Conservation (phyloP, 352 stramenopile genomes). For the Phytophthora sojae region DNA sequence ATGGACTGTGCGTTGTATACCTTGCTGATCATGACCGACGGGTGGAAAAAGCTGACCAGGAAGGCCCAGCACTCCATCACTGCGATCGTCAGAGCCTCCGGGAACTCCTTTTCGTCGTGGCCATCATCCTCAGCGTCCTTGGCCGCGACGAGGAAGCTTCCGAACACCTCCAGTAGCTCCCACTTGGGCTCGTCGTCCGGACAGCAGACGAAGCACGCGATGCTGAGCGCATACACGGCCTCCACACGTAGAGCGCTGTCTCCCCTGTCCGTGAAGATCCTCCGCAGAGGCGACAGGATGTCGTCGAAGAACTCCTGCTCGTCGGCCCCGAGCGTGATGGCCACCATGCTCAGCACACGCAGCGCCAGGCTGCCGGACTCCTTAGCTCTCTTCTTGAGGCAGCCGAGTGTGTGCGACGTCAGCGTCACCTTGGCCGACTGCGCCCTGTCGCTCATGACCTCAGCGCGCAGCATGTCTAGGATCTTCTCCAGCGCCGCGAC, state of each 20-base stretch:
- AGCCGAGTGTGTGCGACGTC: slow-evolving; percentile 48
- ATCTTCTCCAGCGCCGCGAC: slow-evolving; percentile 67
- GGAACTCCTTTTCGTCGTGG: slow-evolving; percentile 53
- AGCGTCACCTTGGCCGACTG: slow-evolving; percentile 50
- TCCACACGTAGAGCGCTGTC: slow-evolving; percentile 58
- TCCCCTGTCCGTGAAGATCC: slow-evolving; percentile 50
- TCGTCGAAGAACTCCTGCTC: slow-evolving; percentile 63
- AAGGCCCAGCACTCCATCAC: slow-evolving; percentile 78
- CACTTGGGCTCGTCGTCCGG: slow-evolving; percentile 68
- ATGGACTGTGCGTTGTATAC: slow-evolving; percentile 58
- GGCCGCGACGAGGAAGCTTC: slow-evolving; percentile 46
- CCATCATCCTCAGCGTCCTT: slow-evolving; percentile 59
- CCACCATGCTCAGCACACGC: slow-evolving; percentile 54
- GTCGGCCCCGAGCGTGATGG: slow-evolving; percentile 63
- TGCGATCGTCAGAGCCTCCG: slow-evolving; percentile 54
- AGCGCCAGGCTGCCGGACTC: slow-evolving; percentile 61
- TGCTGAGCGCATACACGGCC: slow-evolving; percentile 64
- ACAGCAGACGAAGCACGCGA: slow-evolving; percentile 66
- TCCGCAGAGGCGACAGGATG: slow-evolving; percentile 50
- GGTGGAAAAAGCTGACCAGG: slow-evolving; percentile 56
- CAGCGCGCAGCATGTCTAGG: slow-evolving; percentile 44
- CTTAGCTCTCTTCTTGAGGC: slow-evolving; percentile 66
- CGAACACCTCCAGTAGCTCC: slow-evolving; percentile 63
- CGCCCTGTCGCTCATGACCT: slow-evolving; percentile 54
- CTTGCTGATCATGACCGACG: slow-evolving; percentile 53